phyloP scores from a whole-genome alignment of 257 asterid genomes.

The Scutellaria baicalensis region DNA sequence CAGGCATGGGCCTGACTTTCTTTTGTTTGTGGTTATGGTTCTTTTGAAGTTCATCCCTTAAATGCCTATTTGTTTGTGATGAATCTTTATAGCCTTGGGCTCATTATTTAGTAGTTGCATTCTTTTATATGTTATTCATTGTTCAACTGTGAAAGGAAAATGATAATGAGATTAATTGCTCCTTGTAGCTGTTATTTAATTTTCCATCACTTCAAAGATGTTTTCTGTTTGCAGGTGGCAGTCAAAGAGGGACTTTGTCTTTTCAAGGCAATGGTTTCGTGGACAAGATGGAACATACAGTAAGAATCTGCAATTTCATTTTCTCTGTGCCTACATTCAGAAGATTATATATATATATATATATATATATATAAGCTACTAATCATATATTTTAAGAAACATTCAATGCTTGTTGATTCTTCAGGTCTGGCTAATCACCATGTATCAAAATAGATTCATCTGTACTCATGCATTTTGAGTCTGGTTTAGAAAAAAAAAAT shows the following conservation, averaged over 20 bases:
- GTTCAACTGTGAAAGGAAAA: neutral
- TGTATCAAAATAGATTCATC: neutral
- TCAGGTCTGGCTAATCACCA: slow-evolving; percentile 6
- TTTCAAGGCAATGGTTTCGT: slow-evolving; percentile 95
- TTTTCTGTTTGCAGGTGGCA: slow-evolving; percentile 69
- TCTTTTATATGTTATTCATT: neutral
- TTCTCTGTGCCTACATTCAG: neutral
- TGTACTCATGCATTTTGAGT: neutral
- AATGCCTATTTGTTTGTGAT: neutral
- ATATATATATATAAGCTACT: neutral
- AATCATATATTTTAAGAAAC: too few relatives aligned
- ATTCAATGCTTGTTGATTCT: neutral
- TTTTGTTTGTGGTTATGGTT: neutral
- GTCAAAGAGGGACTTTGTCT: slow-evolving; percentile 81
- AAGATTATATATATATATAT: neutral
- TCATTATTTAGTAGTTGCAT: neutral
- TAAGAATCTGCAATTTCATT: slow-evolving; percentile 29
- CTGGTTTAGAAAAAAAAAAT: neutral
- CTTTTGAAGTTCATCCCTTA: neutral
- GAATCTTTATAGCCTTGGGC: neutral
- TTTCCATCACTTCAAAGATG: slow-evolving; percentile 1
- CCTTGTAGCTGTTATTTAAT: slow-evolving; percentile 11
- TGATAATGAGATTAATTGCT: slow-evolving; percentile 4
- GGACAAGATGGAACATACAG: slow-evolving; percentile 98
- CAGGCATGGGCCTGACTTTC: neutral